Conservation (phyloP, 768 basidiomycete genomes). For the Hygrocybe coccinea region DNA sequence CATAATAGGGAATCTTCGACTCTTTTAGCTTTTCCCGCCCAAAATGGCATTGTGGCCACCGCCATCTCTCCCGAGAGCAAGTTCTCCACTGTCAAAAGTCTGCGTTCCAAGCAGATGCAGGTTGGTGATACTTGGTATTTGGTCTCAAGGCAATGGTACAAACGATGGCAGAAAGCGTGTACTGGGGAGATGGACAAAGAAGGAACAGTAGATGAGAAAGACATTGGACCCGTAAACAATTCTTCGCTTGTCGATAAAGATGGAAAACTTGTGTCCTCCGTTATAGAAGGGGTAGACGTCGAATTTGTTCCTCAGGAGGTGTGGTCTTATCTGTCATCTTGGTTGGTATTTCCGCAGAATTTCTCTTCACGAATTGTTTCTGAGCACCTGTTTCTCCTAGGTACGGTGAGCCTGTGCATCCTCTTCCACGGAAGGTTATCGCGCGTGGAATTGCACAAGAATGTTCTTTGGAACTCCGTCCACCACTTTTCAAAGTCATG, state of each 20-base stretch:
- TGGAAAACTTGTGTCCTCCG: conserved; percentile 40
- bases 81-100: conserved; percentile 44
- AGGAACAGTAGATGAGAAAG: conserved; percentile 53
- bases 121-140: conserved; percentile 77
- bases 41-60: conserved; percentile 18
- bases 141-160: conserved; percentile 66
- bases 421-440: conserved; percentile 66
- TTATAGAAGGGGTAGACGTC: conserved; percentile 62
- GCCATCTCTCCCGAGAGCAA: conserved; percentile 42
- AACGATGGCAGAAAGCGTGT: conserved; percentile 70
- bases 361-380: conserved; percentile 2
- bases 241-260: conserved; percentile 52
- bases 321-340: conserved; percentile 63
- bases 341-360: conserved; percentile 46
- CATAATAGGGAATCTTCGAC: conserved; percentile 28
- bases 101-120: conserved; percentile 46
- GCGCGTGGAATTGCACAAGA: conserved; percentile 48
- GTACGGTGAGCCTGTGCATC: conserved; percentile 60
- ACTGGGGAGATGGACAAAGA: conserved; percentile 66
- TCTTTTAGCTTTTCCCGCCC: conserved; percentile 21
- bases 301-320: conserved; percentile 70
- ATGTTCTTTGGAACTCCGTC: conserved; percentile 64
- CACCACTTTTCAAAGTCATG: conserved; percentile 58
- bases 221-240: conserved; percentile 76
- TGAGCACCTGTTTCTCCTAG: conserved; percentile 33